Evolutionary conservation across 495 filamentous ascomycete species (phyloP), one percentile per base, ranked within the genome.

Genomic region (Aeminium ludgeri): DNA sequence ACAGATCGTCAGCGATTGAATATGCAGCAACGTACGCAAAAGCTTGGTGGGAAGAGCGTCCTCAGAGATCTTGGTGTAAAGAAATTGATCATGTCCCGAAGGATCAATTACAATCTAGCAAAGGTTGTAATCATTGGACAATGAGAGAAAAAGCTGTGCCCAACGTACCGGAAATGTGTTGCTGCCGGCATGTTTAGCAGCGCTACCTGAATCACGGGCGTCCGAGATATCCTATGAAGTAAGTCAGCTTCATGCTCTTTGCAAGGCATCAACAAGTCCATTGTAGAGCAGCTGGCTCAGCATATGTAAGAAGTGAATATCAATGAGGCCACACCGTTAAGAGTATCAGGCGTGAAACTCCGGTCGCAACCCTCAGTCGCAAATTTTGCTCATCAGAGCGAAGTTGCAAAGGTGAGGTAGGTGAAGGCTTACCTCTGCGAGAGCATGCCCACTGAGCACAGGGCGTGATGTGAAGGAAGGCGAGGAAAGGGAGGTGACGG

Each of bases 301-400:
- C 80, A 89, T 87, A 87, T 89, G 82, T 91, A 89, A 92, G 83
- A 86, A 84, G 73, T 70, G 66, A 79, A 73, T 89, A 78, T 93
- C 85, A 89, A 67, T 51, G 70, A 56, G 50, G 58, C 66, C 66
- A 62, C 49, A 56, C 70, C 76, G 76, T 80, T 78, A 75, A 64
- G 72, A 80, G 66, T 67, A 77, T 70, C 82, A 72, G 82, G 85
- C 83, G 76, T 77, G 80, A 72, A 78, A 61, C 65, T 81, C 84
- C 76, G 76, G 70, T 62, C 60, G 58, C 43, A 63, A 57, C 63
- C 64, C 76, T 93, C 84, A 86, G 85, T 85, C 85, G 85, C 85
- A 93, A 93, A 93, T 93, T 93, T 89, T 81, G 60, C 72, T n/a
- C 84, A 87, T 91, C 85, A 59, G 49, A 68, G 51, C 38, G 34